Conservation (phyloP, 768 basidiomycete species). For the Tulasnella sp. region DNA sequence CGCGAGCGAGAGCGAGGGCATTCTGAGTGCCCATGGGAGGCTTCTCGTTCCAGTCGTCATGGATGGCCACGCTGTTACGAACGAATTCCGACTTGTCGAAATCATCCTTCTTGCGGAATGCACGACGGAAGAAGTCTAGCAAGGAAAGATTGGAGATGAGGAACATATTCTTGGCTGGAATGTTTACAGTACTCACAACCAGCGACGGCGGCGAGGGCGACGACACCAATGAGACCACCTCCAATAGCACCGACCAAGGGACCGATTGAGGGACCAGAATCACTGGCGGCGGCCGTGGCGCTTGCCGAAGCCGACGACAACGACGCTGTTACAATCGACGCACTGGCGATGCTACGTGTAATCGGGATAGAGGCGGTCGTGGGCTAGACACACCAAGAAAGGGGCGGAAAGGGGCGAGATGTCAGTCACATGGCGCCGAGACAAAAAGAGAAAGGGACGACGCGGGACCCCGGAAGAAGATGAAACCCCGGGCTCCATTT, state of each 20-base stretch:
- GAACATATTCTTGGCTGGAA: not conserved
- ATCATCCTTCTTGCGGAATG: not conserved
- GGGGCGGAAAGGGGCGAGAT: not conserved
- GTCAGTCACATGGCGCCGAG: not conserved
- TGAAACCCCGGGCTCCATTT: not conserved
- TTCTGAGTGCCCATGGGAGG: conserved; percentile 5
- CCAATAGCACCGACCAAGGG: conserved; percentile 4
- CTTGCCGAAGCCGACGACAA: not conserved
- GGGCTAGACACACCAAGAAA: not conserved
- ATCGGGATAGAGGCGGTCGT: not conserved
- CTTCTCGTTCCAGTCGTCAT: conserved; percentile 5
- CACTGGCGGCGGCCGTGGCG: not conserved
- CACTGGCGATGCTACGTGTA: not conserved
- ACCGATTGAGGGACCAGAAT: not conserved
- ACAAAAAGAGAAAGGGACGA: not conserved
- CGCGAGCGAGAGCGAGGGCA: conserved; percentile 10
- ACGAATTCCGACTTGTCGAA: conserved; percentile 2
- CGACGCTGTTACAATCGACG: not conserved
- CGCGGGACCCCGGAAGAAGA: not conserved
- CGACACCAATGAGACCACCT: conserved; percentile 5
- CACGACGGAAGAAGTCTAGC: conserved; percentile 3
- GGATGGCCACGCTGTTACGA: conserved; percentile 7
- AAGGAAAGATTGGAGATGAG: not conserved
- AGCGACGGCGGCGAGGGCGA: not conserved
- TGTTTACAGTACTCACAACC: not conserved